Evolutionary conservation across 257 asterid species (phyloP).

Genomic region (Dorcoceras hygrometricum): DNA sequence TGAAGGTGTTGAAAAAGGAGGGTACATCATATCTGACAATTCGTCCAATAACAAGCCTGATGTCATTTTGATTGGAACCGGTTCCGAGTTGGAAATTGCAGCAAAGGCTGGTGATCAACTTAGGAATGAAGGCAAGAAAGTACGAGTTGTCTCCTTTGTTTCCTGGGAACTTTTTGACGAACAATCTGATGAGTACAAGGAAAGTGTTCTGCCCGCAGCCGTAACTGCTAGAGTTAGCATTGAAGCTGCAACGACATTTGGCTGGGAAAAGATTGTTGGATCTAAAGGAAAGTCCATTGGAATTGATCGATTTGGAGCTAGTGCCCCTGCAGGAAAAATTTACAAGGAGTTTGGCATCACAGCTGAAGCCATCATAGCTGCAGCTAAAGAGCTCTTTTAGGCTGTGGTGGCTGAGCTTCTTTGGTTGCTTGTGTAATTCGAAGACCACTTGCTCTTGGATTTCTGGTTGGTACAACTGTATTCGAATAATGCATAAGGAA

Average conservation of each 20-base stretch:
- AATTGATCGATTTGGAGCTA: constrained; percentile 64
- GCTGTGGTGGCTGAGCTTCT: constrained; percentile 19
- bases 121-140: constrained; percentile 72
- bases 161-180: constrained; percentile 78
- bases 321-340: constrained; percentile 60
- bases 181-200: constrained; percentile 73
- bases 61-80: constrained; percentile 58
- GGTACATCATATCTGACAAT: constrained; percentile 53
- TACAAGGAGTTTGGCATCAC: constrained; percentile 65
- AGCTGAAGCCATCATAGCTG: constrained; percentile 68
- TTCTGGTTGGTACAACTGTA: constrained; percentile 17
- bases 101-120: constrained; percentile 66
- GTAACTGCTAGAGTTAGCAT: constrained; percentile 75
- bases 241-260: constrained; percentile 79
- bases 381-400: constrained; percentile 63
- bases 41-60: constrained; percentile 65
- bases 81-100: constrained; percentile 72
- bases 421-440: constrained; percentile 26
- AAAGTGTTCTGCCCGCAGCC: constrained; percentile 55
- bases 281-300: constrained; percentile 68
- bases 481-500: constrained; percentile 20
- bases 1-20: constrained; percentile 74
- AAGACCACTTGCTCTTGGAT: constrained; percentile 15
- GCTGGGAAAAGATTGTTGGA: constrained; percentile 71
- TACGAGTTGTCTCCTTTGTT: constrained; percentile 77